These are phyloP conservation scores for Pseudonitzschia delicatissima DNA, from an alignment of 108 stramenopile species.

Conservation along the genomic window DNA sequence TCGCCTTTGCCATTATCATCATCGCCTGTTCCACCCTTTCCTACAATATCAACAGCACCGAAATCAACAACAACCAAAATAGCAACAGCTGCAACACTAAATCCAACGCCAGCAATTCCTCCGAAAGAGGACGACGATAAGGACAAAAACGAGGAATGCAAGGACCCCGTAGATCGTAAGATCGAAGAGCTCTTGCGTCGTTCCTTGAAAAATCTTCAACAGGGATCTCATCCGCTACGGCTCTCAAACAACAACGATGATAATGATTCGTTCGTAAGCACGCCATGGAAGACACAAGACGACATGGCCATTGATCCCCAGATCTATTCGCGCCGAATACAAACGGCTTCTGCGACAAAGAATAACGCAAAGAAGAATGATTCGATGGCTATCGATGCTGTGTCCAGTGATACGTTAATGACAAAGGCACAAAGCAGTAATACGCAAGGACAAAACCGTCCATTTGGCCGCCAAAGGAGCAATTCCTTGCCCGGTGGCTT, in stretches of 20 bases:
- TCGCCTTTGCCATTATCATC: too few relatives aligned
- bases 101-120: too few relatives aligned
- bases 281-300: slow-evolving; percentile 14
- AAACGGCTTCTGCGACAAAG: neutral
- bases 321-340: neutral
- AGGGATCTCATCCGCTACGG: slow-evolving; percentile 15
- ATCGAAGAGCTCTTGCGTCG: slow-evolving; percentile 23
- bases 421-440: too few relatives aligned
- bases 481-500: slow-evolving; percentile 22
- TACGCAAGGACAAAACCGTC: neutral
- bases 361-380: too few relatives aligned
- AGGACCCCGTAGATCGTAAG: slow-evolving; percentile 30
- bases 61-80: neutral
- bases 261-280: neutral
- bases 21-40: too few relatives aligned
- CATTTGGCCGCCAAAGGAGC: slow-evolving; percentile 14
- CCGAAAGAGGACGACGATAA: neutral
- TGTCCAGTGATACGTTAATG: neutral
- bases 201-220: slow-evolving; percentile 19
- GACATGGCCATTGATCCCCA: slow-evolving; percentile 28
- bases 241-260: neutral
- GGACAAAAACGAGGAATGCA: neutral
- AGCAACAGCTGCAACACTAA: neutral
- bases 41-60: neutral
- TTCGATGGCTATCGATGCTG: too few relatives aligned